Percentiles rank a stretch among this genome's conserved stretches.
These are phyloP conservation scores for Suillus americanus DNA, from an alignment of 768 basidiomycete species.

Conservation along the genomic window DNA sequence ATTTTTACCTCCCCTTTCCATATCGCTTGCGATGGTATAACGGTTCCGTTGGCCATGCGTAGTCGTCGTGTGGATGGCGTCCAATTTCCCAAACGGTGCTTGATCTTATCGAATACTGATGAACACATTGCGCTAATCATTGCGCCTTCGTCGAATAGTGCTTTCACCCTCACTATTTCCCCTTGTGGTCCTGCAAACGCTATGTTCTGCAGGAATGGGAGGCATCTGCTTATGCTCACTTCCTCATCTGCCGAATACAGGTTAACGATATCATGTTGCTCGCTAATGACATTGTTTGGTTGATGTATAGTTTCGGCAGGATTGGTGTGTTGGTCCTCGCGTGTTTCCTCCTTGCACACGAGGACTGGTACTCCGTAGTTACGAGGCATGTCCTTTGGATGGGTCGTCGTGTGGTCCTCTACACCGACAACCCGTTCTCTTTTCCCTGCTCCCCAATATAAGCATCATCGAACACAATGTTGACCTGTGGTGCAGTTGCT, in stretches of 20 bases:
- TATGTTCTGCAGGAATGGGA: neutral
- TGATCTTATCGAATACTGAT: constrained; percentile 1
- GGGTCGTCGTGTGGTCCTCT: neutral
- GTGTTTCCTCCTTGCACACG: neutral
- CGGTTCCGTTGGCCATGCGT: constrained; percentile 33
- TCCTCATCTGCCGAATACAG: neutral
- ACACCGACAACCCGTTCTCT: neutral
- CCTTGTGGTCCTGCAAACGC: neutral
- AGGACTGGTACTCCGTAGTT: neutral
- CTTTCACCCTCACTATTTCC: neutral
- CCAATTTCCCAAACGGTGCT: constrained; percentile 10
- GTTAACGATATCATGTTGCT: neutral
- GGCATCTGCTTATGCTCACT: accelerated
- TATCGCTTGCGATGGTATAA: constrained; percentile 6
- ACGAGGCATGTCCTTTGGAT: neutral
- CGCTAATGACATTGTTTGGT: neutral
- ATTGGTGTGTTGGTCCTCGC: neutral
- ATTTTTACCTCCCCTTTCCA: constrained; percentile 8
- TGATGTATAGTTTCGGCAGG: neutral
- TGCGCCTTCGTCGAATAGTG: constrained; percentile 29
- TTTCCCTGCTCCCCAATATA: neutral
- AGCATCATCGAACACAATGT: neutral
- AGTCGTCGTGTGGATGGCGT: constrained; percentile 18
- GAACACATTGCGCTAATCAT: constrained; percentile 28
- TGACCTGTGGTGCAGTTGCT: neutral